phyloP scores from a whole-genome alignment of 2,329 filamentous ascomycete species.

The Aspergillus floridensis region DNA sequence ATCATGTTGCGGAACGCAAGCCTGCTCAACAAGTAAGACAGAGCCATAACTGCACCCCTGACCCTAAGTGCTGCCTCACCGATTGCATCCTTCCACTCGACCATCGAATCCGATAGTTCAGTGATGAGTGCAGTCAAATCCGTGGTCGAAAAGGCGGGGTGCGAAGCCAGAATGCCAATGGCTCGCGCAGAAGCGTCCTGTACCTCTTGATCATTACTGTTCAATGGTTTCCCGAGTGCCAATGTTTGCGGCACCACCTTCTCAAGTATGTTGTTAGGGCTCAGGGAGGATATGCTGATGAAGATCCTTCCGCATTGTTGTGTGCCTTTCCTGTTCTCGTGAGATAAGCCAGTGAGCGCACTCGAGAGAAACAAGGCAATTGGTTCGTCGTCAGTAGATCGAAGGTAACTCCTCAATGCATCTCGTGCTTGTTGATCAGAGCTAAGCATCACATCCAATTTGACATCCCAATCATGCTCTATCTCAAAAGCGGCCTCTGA shows the following conservation, averaged over 20 bases:
- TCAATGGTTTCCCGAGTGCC: slow-evolving; percentile 59
- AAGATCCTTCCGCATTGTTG: slow-evolving; percentile 50
- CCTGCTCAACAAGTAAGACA: slow-evolving; percentile 59
- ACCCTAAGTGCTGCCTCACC: slow-evolving; percentile 59
- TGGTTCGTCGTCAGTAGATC: slow-evolving; percentile 33
- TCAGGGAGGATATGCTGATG: slow-evolving; percentile 55
- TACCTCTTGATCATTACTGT: slow-evolving; percentile 69
- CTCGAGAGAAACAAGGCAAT: slow-evolving; percentile 44
- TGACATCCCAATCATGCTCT: slow-evolving; percentile 80
- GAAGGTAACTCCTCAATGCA: slow-evolving; percentile 45
- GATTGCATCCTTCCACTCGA: slow-evolving; percentile 57
- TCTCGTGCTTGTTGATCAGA: slow-evolving; percentile 66
- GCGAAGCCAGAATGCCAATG: slow-evolving; percentile 73
- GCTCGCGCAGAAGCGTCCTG: slow-evolving; percentile 66
- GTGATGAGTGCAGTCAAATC: slow-evolving; percentile 46
- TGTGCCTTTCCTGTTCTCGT: slow-evolving; percentile 39
- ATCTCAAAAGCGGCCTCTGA: slow-evolving; percentile 51
- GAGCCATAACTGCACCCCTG: slow-evolving; percentile 59
- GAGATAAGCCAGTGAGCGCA: slow-evolving; percentile 46
- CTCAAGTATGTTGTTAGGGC: slow-evolving; percentile 53
- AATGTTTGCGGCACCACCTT: slow-evolving; percentile 50
- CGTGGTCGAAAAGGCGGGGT: slow-evolving; percentile 46
- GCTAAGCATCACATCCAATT: slow-evolving; percentile 69
- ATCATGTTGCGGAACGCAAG: slow-evolving; percentile 49
- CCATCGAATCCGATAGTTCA: slow-evolving; percentile 48